Evolutionary conservation across 2,329 filamentous ascomycete species (phyloP).

Genomic region (Aquanectria penicillioides): DNA sequence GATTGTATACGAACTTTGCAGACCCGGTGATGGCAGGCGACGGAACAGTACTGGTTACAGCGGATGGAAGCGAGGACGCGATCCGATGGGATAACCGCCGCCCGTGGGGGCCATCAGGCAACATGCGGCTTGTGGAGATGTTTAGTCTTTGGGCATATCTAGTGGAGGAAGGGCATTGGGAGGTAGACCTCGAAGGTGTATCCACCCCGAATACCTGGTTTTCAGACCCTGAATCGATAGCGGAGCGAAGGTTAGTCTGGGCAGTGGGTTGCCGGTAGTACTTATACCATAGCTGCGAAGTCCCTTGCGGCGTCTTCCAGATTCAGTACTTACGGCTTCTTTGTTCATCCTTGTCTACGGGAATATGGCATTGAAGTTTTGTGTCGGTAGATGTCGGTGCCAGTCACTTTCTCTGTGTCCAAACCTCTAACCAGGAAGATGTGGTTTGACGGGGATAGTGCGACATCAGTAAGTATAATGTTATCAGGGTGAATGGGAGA

Average conservation of each 20-base stretch:
- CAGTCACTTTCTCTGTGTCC: too few species aligned
- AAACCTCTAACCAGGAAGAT: too few species aligned
- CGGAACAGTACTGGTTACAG: not conserved
- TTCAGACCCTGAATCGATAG: not conserved
- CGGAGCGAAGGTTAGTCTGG: not conserved
- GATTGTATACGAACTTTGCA: not conserved
- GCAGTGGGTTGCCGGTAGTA: too few species aligned
- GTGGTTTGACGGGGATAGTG: too few species aligned
- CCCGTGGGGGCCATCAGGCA: not conserved
- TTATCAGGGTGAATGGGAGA: too few species aligned
- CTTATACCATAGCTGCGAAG: too few species aligned
- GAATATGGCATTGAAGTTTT: too few species aligned
- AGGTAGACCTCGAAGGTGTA: not conserved
- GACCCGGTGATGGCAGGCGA: not conserved
- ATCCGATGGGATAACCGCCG: not conserved
- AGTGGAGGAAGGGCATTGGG: not conserved
- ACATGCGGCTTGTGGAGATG: not conserved
- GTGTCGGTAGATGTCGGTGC: too few species aligned
- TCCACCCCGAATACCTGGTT: not conserved
- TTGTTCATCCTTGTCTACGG: too few species aligned
- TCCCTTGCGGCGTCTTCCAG: too few species aligned
- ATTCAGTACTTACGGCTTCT: too few species aligned
- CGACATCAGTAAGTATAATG: too few species aligned
- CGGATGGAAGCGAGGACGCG: not conserved
- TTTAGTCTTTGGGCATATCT: not conserved